Base-by-base conservation (phyloP, 805 yeast genomes). In the Lipomyces sp. region DNA sequence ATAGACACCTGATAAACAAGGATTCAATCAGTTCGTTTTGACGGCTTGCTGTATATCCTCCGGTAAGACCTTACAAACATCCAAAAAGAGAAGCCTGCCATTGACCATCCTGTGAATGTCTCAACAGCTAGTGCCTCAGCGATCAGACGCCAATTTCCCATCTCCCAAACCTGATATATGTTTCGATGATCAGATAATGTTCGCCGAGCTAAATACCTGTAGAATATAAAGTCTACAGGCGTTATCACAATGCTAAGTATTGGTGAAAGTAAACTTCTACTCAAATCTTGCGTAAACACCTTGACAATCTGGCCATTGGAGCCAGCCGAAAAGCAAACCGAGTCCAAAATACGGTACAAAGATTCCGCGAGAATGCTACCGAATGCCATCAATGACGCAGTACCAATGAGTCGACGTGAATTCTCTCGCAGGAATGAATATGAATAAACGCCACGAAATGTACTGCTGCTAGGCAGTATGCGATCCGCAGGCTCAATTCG, bases 111-210 rank as follows among this genome's bases (percentile, higher is more conserved):
- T 10, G 58, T 33, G 24, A 55, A 33, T 30, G 34, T 13, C 58
- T 55, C 37, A 10, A 33, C 58, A 11, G 58, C 58, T n/a, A 55
- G 15, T 24, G 45, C 58, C 32, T 55, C 34, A 24, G 24, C 24
- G 11, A 57, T 2, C 18, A 59, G 30, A 18, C 62, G 55, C 62
- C 62, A 59, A 32, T 59, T 59, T 11, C 62, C 62, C 4, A 59
- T 50, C 42, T 59, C 62, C 15, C 62, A 60, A n/a, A 8, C 11
- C 32, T 29, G 15, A 24, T 59, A 59, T 32, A 42, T 61, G 8
- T 42, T 42, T 42, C 48, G 48, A 18, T 34, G 59, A 32, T 34
- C 59, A 10, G 48, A 7, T 10, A 39, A 18, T n/a, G 37, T 29
- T 34, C 32, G 35, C 11, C 59, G 18, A 33, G 59, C 48, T 55